phyloP scores from a whole-genome alignment of 2,329 filamentous ascomycete species.

The Chaetomiaceae sp. region DNA sequence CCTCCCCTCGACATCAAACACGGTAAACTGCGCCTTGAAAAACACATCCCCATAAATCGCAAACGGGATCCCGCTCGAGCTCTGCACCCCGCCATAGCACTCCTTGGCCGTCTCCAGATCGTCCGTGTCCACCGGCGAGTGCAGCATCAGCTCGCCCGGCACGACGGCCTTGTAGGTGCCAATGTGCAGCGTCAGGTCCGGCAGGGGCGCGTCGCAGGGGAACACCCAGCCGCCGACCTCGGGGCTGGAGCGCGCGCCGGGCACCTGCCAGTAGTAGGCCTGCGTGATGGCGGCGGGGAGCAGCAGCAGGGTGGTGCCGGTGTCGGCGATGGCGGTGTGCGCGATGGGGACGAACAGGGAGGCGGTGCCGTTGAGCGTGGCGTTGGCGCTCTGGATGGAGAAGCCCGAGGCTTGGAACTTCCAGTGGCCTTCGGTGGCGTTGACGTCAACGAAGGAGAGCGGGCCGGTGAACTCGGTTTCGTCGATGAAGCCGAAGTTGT shows the following conservation, averaged over 20 bases:
- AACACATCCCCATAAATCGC: conserved; percentile 67
- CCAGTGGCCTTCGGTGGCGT: conserved; percentile 58
- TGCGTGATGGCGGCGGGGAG: conserved; percentile 46
- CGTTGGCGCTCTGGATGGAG: conserved; percentile 41
- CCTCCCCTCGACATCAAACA: conserved; percentile 51
- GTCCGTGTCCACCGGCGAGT: conserved; percentile 43
- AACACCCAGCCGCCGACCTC: conserved; percentile 45
- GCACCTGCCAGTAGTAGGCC: conserved; percentile 55
- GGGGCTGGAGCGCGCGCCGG: conserved; percentile 41
- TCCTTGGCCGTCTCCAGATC: conserved; percentile 47
- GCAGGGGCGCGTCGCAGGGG: conserved; percentile 27
- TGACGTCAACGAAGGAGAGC: conserved; percentile 52
- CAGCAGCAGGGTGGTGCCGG: conserved; percentile 61
- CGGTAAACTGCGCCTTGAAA: conserved; percentile 64
- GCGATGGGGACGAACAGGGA: conserved; percentile 31
- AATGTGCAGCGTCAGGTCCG: conserved; percentile 39
- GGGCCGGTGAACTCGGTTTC: conserved; percentile 50
- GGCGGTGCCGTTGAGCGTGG: not conserved
- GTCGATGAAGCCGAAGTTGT: conserved; percentile 49
- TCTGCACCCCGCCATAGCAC: conserved; percentile 66
- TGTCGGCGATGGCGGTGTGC: conserved; percentile 59
- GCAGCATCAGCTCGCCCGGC: conserved; percentile 42
- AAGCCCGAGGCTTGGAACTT: conserved; percentile 53
- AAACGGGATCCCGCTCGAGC: conserved; percentile 51
- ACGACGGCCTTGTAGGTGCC: conserved; percentile 46